phyloP scores from a whole-genome alignment of 495 filamentous ascomycete genomes.

The Lentithecium fluviatile region DNA sequence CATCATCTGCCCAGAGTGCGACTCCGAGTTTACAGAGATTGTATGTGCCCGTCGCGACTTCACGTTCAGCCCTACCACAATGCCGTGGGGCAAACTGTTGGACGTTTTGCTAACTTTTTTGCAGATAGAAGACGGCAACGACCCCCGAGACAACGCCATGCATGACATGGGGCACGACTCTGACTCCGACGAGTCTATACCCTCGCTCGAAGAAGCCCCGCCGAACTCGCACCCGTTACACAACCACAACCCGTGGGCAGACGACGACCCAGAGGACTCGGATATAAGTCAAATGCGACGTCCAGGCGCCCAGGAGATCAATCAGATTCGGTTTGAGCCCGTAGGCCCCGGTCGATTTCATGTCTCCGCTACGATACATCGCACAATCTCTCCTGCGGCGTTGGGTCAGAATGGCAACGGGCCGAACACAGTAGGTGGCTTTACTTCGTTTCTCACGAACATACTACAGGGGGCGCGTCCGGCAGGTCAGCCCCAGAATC shows the following conservation, averaged over 20 bases:
- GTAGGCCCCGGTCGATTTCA: constrained; percentile 42
- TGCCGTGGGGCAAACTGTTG: not conserved
- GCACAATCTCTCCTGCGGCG: constrained; percentile 31
- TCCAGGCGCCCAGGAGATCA: constrained; percentile 47
- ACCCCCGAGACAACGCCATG: constrained; percentile 37
- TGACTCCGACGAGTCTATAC: constrained; percentile 60
- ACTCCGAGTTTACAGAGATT: constrained; percentile 79
- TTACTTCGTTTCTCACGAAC: constrained; percentile 26
- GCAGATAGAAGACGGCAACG: constrained; percentile 46
- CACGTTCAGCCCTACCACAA: not conserved
- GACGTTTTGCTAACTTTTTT: not conserved
- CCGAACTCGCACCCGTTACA: constrained; percentile 29
- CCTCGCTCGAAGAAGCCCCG: constrained; percentile 61
- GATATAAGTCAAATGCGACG: constrained; percentile 45
- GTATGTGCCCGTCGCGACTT: constrained; percentile 49
- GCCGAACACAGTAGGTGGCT: constrained; percentile 14
- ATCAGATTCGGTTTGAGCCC: constrained; percentile 40
- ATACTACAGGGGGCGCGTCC: constrained; percentile 13
- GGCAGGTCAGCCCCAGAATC: not conserved
- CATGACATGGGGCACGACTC: constrained; percentile 55
- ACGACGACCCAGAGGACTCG: constrained; percentile 45
- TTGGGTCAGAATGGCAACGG: constrained; percentile 25
- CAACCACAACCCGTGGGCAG: constrained; percentile 40
- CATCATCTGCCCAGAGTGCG: constrained; percentile 73
- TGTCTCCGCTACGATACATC: constrained; percentile 39